Base-by-base conservation (phyloP, 345 rosid genomes). In the Hirschfeldia incana region DNA sequence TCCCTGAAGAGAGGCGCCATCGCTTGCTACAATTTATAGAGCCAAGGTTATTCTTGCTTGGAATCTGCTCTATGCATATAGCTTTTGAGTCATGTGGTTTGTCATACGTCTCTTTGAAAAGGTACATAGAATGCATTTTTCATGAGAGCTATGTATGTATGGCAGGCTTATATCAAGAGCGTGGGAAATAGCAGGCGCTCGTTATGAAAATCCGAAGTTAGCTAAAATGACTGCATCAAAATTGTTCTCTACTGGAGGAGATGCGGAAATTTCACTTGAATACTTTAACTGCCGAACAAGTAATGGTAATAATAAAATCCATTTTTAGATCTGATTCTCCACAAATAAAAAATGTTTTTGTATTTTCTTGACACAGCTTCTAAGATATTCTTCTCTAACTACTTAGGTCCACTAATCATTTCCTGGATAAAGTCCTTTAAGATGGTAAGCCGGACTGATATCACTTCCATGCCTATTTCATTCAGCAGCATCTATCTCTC, bases 161-260 rank as follows among this genome's bases (percentile, higher is more conserved):
- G 88, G 87, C 84, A 91, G 98, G 84, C 93, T 88, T 62, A 88
- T 89, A 84, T 84, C 89, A 78, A 86, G 85, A 86, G 94, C 97
- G 74, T 93, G 98, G 97, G 89, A 86, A 79, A 82, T 87, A 80
- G 90, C 94, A 65, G 89, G 97, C 57, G 74, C 85, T 16, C 86
- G 91, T 16, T 88, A 88, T 69, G 87, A 81, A 60, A 86, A 89
- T 80, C 84, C 93, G 62, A 87, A 82, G 68, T 76, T 91, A 67
- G 88, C 88, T 5, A 87, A 84, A 80, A 87, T 73, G 86, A 80
- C 81, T 67, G 85, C 87, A 10, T 86, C 94, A 63, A 83, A 83
- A 69, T 67, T 89, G 74, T 74, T 87, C 15, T 81, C 83, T 65
- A 59, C 65, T 39, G 81, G 77, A 82, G 81, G 77, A 81, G 85